These are phyloP conservation scores for Dictyostelium citrinum DNA, from an alignment of 78 protist genomes.

Conservation along the genomic window DNA sequence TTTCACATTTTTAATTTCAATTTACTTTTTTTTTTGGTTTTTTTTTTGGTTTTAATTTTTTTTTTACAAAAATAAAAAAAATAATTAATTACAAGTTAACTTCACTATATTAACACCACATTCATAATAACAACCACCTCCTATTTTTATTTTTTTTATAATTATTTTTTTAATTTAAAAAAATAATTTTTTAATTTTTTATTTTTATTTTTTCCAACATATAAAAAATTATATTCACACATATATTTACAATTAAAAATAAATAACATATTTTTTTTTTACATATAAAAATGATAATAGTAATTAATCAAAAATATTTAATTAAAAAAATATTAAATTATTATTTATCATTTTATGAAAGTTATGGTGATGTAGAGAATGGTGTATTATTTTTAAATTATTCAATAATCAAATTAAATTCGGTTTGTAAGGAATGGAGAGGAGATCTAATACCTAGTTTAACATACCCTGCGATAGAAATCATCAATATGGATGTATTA, in stretches of 20 bases:
- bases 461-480: background rate
- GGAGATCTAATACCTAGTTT: background rate
- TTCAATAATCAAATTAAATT: background rate
- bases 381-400: background rate
- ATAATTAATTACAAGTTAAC: no score
- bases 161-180: no score
- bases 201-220: background rate
- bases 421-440: background rate
- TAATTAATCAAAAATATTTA: conserved; percentile 1
- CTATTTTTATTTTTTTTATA: no score
- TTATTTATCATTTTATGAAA: background rate
- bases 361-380: background rate
- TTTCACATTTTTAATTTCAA: no score
- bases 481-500: background rate
- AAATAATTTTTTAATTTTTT: background rate
- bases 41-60: no score
- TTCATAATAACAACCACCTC: no score
- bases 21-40: no score
- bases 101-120: no score
- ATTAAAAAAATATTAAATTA: conserved; percentile 1
- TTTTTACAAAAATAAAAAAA: no score
- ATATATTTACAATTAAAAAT: background rate
- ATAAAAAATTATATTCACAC: background rate
- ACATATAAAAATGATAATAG: background rate
- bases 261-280: no score